Conservation (phyloP, 495 filamentous ascomycete genomes). For the Trichoderma orchidacearum region DNA sequence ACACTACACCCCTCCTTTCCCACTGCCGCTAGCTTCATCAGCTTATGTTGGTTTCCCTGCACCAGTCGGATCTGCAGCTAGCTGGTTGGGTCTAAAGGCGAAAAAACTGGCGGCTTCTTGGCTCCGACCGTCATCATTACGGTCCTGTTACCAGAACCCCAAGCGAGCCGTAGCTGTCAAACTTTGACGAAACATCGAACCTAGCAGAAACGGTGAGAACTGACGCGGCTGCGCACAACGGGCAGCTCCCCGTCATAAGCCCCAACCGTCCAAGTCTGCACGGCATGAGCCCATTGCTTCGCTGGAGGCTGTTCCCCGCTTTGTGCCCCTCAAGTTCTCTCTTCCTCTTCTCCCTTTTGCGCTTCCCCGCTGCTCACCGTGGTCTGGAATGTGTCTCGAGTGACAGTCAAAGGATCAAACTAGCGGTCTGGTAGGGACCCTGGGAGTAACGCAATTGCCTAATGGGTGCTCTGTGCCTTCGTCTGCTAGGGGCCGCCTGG, state of each 20-base stretch:
- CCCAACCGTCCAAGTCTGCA: background rate
- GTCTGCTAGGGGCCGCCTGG: background rate
- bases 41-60: background rate
- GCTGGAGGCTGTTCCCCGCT: background rate
- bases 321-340: background rate
- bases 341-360: background rate
- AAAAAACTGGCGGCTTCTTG: background rate
- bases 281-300: background rate
- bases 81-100: background rate
- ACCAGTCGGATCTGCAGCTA: background rate
- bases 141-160: too few relatives aligned
- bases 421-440: background rate
- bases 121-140: background rate
- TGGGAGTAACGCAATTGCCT: background rate
- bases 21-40: background rate
- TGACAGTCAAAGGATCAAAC: background rate
- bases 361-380: background rate
- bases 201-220: background rate
- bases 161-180: too few relatives aligned
- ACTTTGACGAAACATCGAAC: background rate
- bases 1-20: background rate
- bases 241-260: too few relatives aligned
- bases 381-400: background rate
- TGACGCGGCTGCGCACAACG: background rate
- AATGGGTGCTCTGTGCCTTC: background rate